Evolutionary conservation across 2,329 filamentous ascomycete genomes (phyloP).

Genomic region (Aspergillus novofumigatus): DNA sequence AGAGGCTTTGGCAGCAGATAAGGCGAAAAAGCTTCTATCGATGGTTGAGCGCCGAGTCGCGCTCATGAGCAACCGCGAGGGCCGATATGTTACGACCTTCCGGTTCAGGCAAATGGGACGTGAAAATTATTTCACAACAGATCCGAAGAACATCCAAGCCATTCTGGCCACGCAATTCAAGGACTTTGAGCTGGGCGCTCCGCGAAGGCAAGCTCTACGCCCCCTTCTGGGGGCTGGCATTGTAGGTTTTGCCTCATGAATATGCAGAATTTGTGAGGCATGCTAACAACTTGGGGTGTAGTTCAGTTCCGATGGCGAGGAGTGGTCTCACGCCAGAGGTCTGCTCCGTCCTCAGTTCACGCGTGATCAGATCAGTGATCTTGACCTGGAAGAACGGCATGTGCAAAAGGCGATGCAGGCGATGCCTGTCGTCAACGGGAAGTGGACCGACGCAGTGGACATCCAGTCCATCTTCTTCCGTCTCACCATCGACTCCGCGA

Average conservation of each 20-base stretch:
- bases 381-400: slow-evolving; percentile 77
- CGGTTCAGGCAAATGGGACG: slow-evolving; percentile 20
- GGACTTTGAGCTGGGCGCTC: slow-evolving; percentile 75
- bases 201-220: slow-evolving; percentile 61
- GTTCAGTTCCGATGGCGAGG: slow-evolving; percentile 66
- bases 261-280: not conserved
- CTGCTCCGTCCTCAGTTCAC: slow-evolving; percentile 84
- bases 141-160: slow-evolving; percentile 69
- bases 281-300: slow-evolving; percentile 12
- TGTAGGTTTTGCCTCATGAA: slow-evolving; percentile 20
- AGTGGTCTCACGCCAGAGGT: slow-evolving; percentile 76
- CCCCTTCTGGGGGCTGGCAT: slow-evolving; percentile 44
- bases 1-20: slow-evolving; percentile 21
- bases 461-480: slow-evolving; percentile 76
- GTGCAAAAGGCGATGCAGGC: slow-evolving; percentile 67
- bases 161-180: slow-evolving; percentile 77
- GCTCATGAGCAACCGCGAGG: slow-evolving; percentile 19
- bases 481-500: slow-evolving; percentile 80
- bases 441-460: slow-evolving; percentile 55
- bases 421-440: slow-evolving; percentile 55
- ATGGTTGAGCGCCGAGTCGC: slow-evolving; percentile 17
- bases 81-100: slow-evolving; percentile 24
- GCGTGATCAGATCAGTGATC: slow-evolving; percentile 75
- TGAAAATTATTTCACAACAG: slow-evolving; percentile 27
- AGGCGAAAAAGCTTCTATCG: slow-evolving; percentile 19